Evolutionary conservation across 176 grass and related monocot genomes (phyloP).

Genomic region (Musa schizocarpa): DNA sequence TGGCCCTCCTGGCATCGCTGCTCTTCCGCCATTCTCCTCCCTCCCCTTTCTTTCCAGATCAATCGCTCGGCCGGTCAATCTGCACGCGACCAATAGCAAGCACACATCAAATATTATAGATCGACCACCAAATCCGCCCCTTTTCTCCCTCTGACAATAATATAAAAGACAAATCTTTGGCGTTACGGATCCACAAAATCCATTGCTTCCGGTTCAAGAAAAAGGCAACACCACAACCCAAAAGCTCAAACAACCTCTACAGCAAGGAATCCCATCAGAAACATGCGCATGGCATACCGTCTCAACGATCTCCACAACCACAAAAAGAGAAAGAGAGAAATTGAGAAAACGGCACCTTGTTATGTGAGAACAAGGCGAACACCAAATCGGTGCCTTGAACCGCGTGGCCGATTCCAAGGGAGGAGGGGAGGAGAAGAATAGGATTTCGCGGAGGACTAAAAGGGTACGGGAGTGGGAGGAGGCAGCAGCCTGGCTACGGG

Average conservation of each 20-base stretch:
- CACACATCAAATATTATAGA: neutral
- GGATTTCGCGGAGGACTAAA: too few species aligned
- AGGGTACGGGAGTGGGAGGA: neutral
- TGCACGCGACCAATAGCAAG: neutral
- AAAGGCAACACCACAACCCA: neutral
- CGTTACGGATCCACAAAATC: neutral
- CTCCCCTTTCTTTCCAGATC: neutral
- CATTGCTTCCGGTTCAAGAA: neutral
- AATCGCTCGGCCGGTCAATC: neutral
- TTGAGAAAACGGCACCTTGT: neutral
- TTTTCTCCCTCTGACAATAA: neutral
- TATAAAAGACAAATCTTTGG: neutral
- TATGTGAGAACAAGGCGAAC: neutral
- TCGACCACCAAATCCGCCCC: neutral
- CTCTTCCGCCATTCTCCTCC: constrained; percentile 1
- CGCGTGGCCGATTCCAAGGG: neutral
- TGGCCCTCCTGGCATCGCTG: constrained; percentile 2
- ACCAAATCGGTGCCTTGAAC: neutral
- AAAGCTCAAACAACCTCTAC: neutral
- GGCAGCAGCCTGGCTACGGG: neutral
- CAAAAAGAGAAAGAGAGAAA: neutral
- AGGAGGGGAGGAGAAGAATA: neutral
- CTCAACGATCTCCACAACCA: neutral
- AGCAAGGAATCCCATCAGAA: neutral
- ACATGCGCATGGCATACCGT: too few species aligned